phyloP scores from a whole-genome alignment of 306 rosid species.

The Ammopiptanthus mongolicus region DNA sequence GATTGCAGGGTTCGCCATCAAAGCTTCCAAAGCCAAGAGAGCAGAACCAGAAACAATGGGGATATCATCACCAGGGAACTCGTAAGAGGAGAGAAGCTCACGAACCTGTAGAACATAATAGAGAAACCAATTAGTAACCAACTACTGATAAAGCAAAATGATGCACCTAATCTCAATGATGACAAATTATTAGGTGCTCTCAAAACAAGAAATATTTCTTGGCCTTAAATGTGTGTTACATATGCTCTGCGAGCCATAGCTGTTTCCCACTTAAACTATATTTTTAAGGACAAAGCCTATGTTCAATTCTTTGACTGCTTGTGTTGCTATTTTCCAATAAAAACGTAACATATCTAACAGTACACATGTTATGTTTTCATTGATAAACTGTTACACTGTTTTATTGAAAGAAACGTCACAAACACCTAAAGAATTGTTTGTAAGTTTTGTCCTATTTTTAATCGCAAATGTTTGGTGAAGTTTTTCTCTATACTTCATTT shows the following conservation, averaged over 20 bases:
- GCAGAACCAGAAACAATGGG: slow-evolving; percentile 82
- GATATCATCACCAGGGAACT: slow-evolving; percentile 83
- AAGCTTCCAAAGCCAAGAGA: slow-evolving; percentile 67
- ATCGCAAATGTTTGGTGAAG: neutral
- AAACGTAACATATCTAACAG: too few relatives aligned
- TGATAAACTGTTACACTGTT: neutral
- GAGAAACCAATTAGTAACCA: neutral
- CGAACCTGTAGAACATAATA: slow-evolving; percentile 33
- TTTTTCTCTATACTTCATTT: too few relatives aligned
- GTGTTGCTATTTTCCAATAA: too few relatives aligned
- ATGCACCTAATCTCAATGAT: neutral
- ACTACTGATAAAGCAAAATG: neutral
- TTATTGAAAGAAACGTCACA: too few relatives aligned
- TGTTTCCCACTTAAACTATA: too few relatives aligned
- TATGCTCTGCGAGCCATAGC: neutral
- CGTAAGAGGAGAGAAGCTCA: slow-evolving; percentile 68
- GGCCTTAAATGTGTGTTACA: neutral
- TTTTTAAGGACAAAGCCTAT: too few relatives aligned
- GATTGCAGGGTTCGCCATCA: slow-evolving; percentile 55
- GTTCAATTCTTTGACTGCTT: neutral
- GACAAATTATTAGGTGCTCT: neutral
- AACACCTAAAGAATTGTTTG: neutral
- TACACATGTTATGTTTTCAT: neutral
- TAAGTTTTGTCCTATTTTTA: neutral
- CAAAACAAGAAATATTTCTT: neutral